These are phyloP conservation scores for Candida freyschussii DNA, from an alignment of 1,139 yeast genomes.

Conservation along the genomic window DNA sequence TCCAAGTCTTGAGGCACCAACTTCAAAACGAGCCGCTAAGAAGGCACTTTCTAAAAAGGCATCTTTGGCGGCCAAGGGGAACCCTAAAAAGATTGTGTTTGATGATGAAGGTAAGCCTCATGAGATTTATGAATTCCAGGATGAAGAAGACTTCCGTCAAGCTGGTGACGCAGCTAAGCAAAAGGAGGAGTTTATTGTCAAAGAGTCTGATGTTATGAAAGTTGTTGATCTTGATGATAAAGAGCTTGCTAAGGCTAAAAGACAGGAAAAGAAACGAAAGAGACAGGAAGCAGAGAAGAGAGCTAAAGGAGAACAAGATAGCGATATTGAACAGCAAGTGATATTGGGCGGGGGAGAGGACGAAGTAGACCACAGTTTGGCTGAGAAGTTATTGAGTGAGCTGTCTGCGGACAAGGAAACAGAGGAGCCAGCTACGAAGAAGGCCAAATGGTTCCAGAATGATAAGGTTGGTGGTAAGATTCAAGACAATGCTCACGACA, in stretches of 20 bases:
- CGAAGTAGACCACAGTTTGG: constrained; percentile 17
- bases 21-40: constrained; percentile 84
- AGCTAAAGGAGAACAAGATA: constrained; percentile 37
- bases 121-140: constrained; percentile 84
- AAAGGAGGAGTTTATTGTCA: constrained; percentile 58
- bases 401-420: constrained; percentile 23
- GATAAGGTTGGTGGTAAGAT: constrained; percentile 36
- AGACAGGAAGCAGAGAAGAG: constrained; percentile 76
- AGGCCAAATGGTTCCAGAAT: constrained; percentile 58
- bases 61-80: constrained; percentile 57
- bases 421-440: constrained; percentile 47
- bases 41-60: constrained; percentile 84
- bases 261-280: constrained; percentile 83
- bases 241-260: constrained; percentile 72
- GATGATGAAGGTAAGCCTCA: constrained; percentile 95
- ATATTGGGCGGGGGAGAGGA: constrained; percentile 21
- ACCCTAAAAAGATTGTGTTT: constrained; percentile 74
- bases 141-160: constrained; percentile 78
- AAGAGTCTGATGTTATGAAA: constrained; percentile 66
- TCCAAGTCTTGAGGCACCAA: constrained; percentile 56
- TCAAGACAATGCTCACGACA: constrained; percentile 26
- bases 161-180: constrained; percentile 72
- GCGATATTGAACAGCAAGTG: constrained; percentile 29
- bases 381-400: constrained; percentile 15
- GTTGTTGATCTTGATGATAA: constrained; percentile 76